Evolutionary conservation across 2,329 filamentous ascomycete species (phyloP).

Genomic region (Aspergillus ochraceoroseus): DNA sequence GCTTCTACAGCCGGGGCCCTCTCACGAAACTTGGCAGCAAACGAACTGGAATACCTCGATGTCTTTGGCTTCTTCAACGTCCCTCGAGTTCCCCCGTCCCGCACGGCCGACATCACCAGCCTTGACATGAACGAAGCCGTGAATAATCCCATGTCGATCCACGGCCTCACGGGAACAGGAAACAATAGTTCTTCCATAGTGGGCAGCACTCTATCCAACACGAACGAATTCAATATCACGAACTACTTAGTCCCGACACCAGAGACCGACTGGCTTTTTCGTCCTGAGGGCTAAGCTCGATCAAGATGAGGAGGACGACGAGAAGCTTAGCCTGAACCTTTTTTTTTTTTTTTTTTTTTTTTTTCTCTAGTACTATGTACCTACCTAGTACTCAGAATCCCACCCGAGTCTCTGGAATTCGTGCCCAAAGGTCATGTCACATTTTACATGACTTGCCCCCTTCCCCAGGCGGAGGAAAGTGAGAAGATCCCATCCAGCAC

Average conservation of each 20-base stretch:
- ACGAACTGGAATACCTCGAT: conserved; percentile 84
- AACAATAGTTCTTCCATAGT: conserved; percentile 17
- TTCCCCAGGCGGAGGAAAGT: too few species aligned
- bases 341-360: too few species aligned
- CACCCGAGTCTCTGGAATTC: too few species aligned
- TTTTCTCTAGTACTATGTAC: too few species aligned
- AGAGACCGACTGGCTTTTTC: conserved; percentile 46
- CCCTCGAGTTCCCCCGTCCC: conserved; percentile 58
- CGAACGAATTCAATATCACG: conserved; percentile 44
- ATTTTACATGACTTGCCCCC: too few species aligned
- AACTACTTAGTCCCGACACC: conserved; percentile 46
- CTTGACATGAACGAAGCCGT: conserved; percentile 27
- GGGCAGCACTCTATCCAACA: conserved; percentile 21
- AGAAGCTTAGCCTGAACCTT: too few species aligned
- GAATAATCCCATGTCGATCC: conserved; percentile 36
- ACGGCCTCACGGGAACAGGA: conserved; percentile 29
- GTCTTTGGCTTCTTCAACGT: conserved; percentile 96
- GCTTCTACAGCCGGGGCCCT: conserved; percentile 37
- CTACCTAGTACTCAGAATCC: too few species aligned
- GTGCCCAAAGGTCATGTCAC: too few species aligned
- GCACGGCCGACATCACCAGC: conserved; percentile 27
- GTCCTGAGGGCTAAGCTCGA: conserved; percentile 20
- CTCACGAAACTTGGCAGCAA: conserved; percentile 64
- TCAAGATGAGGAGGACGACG: background rate
- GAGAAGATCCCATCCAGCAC: too few species aligned